phyloP scores from a whole-genome alignment of 2,329 filamentous ascomycete genomes.

The Phaeosphaeriaceae sp. region DNA sequence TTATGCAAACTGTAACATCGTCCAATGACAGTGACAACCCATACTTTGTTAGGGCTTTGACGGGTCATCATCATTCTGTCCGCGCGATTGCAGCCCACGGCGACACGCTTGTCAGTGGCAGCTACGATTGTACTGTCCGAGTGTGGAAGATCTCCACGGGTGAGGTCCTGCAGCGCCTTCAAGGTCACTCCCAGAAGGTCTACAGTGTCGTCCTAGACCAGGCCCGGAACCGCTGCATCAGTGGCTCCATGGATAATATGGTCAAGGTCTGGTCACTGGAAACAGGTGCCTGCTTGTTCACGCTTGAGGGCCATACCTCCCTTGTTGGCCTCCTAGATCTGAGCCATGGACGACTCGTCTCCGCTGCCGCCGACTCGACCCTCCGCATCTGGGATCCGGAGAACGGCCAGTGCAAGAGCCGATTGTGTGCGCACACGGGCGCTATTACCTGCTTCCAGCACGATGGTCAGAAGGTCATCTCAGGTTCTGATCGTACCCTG shows the following conservation, averaged over 20 bases:
- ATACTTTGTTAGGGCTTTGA: slow-evolving; percentile 88
- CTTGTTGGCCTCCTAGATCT: slow-evolving; percentile 92
- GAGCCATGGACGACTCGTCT: slow-evolving; percentile 87
- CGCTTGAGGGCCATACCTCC: slow-evolving; percentile 89
- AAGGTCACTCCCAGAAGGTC: slow-evolving; percentile 90
- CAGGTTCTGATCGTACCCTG: slow-evolving; percentile 90
- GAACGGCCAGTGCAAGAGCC: slow-evolving; percentile 86
- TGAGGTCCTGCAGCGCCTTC: slow-evolving; percentile 81
- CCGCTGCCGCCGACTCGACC: slow-evolving; percentile 93
- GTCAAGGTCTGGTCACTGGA: slow-evolving; percentile 98
- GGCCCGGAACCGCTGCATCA: slow-evolving; percentile 92
- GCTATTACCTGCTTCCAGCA: slow-evolving; percentile 99
- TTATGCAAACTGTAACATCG: slow-evolving; percentile 80
- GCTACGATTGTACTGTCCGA: slow-evolving; percentile 92
- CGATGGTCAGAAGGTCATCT: slow-evolving; percentile 95
- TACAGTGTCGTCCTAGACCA: slow-evolving; percentile 97
- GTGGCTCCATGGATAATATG: slow-evolving; percentile 96
- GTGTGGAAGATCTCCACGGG: slow-evolving; percentile 98
- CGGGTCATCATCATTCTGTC: slow-evolving; percentile 90
- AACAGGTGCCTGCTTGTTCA: slow-evolving; percentile 83
- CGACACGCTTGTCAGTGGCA: slow-evolving; percentile 95
- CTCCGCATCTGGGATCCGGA: slow-evolving; percentile 97
- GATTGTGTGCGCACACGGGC: slow-evolving; percentile 89
- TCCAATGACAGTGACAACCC: slow-evolving; percentile 82
- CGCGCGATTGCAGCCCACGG: slow-evolving; percentile 94